phyloP scores from a whole-genome alignment of 2,329 filamentous ascomycete species.

The Aspergillus persii region DNA sequence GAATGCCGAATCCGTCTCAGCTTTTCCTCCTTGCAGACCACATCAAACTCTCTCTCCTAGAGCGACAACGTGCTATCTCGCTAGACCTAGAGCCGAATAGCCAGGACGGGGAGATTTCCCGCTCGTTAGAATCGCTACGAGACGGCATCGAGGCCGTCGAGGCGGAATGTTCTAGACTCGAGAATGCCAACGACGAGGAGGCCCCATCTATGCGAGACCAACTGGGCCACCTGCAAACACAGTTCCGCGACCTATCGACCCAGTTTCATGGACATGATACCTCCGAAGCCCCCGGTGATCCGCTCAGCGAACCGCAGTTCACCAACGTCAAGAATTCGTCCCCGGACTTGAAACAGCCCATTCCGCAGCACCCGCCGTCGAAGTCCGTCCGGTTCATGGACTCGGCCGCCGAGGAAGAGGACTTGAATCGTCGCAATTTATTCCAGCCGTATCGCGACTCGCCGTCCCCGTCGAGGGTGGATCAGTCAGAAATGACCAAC shows the following conservation, averaged over 20 bases:
- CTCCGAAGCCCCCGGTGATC: slow-evolving; percentile 16
- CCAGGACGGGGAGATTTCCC: slow-evolving; percentile 84
- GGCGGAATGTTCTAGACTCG: slow-evolving; percentile 61
- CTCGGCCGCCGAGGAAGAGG: slow-evolving; percentile 53
- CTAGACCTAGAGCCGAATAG: slow-evolving; percentile 74
- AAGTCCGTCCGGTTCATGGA: slow-evolving; percentile 90
- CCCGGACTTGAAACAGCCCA: slow-evolving; percentile 43
- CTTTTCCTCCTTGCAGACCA: slow-evolving; percentile 93
- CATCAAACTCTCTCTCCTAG: slow-evolving; percentile 91
- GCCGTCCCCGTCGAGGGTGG: slow-evolving; percentile 45
- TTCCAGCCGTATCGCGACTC: slow-evolving; percentile 61
- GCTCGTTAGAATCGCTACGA: slow-evolving; percentile 81
- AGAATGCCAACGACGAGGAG: slow-evolving; percentile 53
- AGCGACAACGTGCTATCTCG: slow-evolving; percentile 80
- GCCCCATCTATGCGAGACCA: slow-evolving; percentile 60
- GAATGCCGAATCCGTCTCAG: slow-evolving; percentile 61
- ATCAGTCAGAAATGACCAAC: slow-evolving; percentile 66
- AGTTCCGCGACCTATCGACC: slow-evolving; percentile 71
- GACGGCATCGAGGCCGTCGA: slow-evolving; percentile 73
- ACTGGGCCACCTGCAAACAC: slow-evolving; percentile 66
- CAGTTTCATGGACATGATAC: slow-evolving; percentile 71
- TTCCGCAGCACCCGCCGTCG: slow-evolving; percentile 46
- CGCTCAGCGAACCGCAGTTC: slow-evolving; percentile 51
- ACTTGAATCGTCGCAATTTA: slow-evolving; percentile 56
- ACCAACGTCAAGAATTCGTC: slow-evolving; percentile 54